Base-by-base conservation (phyloP, 2,329 filamentous ascomycete genomes). In the Diaporthe sp. region DNA sequence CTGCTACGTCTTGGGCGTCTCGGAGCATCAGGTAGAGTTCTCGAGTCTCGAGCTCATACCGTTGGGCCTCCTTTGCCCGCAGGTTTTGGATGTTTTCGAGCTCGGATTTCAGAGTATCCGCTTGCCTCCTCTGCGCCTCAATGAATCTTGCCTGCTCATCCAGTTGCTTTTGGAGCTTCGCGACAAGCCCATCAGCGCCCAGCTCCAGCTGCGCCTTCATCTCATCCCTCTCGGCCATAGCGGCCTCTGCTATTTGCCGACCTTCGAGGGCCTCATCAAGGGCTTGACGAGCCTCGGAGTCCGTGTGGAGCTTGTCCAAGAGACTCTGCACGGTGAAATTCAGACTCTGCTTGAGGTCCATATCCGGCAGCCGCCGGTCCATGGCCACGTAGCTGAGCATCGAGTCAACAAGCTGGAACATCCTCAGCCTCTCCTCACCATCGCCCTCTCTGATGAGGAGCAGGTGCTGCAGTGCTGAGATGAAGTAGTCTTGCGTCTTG, bases 361-460 rank as follows among this genome's bases (percentile, higher is more conserved):
- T 96, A 84, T 99, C 96, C 52, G 97, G 97, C 77, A 98, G 85
- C 77, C 97, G 91, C 81, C 97, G 91, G 84, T 99, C 97, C 96
- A 99, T 99, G 79, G 96, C 96, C 77, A 99, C 96, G 84, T 98
- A 98, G 84, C 95, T 98, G 78, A 99, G 91, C 95, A 98, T 98
- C n/a, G 95, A 93, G 84, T 99, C 97, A 38, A 98, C 96, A 38
- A 99, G 91, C 86, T 98, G 97, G 85, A 98, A 99, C 93, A 98
- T 97, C 66, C 95, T 92, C 76, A 98, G 85, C 19, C 95, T 92
- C 84, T 99, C 97, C 82, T 98, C 97, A 66, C 94, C 93, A 79
- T 97, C 95, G 77, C 95, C 97, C 81, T 98, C 94, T 74, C 95
- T 91, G 77, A 98, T 97, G 58, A 99, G 89, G 79, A 99, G 89